A percentile compares a stretch with the other conserved stretches of the same genome.
These are phyloP conservation scores for Wickerhamomyces hampshirensis DNA, from an alignment of 805 yeast genomes.

Conservation along the genomic window DNA sequence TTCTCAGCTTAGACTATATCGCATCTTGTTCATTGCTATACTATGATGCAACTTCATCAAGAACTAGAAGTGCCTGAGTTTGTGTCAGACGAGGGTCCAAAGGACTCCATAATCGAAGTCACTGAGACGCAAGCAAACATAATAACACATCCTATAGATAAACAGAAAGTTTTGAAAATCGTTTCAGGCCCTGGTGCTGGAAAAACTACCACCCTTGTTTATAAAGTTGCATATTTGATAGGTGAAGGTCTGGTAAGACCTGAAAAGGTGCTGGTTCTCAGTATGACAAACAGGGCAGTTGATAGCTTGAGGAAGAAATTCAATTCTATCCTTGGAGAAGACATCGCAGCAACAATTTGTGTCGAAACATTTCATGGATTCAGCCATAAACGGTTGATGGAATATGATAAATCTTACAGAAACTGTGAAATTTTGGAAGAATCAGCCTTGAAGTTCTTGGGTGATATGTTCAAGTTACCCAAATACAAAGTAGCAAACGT, in stretches of 20 bases:
- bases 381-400: conserved; percentile 45
- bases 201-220: conserved; percentile 55
- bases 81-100: neutral
- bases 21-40: no score
- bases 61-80: neutral
- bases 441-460: conserved; percentile 42
- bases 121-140: conserved; percentile 45
- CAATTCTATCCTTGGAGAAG: conserved; percentile 28
- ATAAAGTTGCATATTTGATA: conserved; percentile 46
- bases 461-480: conserved; percentile 7
- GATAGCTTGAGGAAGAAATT: conserved; percentile 36
- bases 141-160: conserved; percentile 36
- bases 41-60: no score
- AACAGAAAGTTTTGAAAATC: conserved; percentile 41
- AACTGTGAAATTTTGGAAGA: conserved; percentile 47
- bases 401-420: conserved; percentile 20
- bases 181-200: conserved; percentile 77
- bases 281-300: conserved; percentile 69
- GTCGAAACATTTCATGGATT: conserved; percentile 63
- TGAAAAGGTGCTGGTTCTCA: conserved; percentile 51
- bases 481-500: conserved; percentile 8
- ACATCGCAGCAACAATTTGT: conserved; percentile 29
- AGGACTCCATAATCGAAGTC: conserved; percentile 20
- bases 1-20: no score
- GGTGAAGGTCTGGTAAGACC: conserved; percentile 36